Percentiles rank a stretch among this genome's conserved stretches.
Conservation (phyloP, 768 basidiomycete species). For the Candolleomyces eurysporus region DNA sequence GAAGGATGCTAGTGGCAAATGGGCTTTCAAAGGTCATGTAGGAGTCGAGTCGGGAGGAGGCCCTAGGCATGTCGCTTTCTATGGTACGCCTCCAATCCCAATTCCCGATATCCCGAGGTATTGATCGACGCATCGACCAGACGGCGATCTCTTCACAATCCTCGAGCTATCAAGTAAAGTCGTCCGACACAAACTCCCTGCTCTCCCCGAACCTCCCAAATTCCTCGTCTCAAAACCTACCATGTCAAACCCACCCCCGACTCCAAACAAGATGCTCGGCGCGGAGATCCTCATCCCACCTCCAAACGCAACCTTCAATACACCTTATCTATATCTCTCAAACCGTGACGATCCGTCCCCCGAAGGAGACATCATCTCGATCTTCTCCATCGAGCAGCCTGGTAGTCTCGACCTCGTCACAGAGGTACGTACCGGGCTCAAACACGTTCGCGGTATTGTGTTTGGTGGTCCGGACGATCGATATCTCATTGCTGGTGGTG, state of each 20-base stretch:
- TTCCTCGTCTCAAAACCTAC: slow-evolving; percentile 47
- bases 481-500: slow-evolving; percentile 68
- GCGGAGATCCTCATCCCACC: slow-evolving; percentile 67
- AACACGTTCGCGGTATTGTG: slow-evolving; percentile 66
- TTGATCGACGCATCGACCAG: slow-evolving; percentile 30
- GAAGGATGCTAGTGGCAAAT: slow-evolving; percentile 39
- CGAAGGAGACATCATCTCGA: slow-evolving; percentile 69
- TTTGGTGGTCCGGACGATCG: slow-evolving; percentile 61
- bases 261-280: slow-evolving; percentile 53
- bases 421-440: slow-evolving; percentile 68
- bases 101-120: neutral
- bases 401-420: slow-evolving; percentile 44
- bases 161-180: slow-evolving; percentile 64
- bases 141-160: slow-evolving; percentile 60
- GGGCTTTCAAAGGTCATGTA: slow-evolving; percentile 51
- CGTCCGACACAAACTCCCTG: slow-evolving; percentile 51
- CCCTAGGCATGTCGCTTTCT: slow-evolving; percentile 65
- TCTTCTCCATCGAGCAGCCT: slow-evolving; percentile 55
- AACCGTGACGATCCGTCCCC: slow-evolving; percentile 73
- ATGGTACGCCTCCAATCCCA: slow-evolving; percentile 43
- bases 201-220: slow-evolving; percentile 38
- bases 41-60: slow-evolving; percentile 56
- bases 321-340: slow-evolving; percentile 65
- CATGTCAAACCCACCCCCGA: slow-evolving; percentile 42
- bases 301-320: slow-evolving; percentile 49